Base-by-base conservation (phyloP, 176 grass and related monocot species). In the Calamus simplicifolius region DNA sequence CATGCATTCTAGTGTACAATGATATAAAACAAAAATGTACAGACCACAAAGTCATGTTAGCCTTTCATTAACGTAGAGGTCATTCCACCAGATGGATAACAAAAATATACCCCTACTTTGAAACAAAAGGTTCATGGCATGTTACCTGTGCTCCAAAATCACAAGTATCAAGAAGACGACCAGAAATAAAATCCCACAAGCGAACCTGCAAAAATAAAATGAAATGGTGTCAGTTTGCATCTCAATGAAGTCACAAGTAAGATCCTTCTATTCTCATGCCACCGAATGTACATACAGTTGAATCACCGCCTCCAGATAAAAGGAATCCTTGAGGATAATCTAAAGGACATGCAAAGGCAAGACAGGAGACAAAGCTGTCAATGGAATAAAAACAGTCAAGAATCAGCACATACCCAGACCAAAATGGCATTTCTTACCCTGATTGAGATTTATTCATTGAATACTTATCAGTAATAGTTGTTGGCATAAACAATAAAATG, bases 261-360 rank as follows among this genome's bases (percentile, higher is more conserved):
- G 56, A 10, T 17, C 25, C 23, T 25, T 73, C 69, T 27, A 56
- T 70, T 73, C 7, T 10, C 75, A 56, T 25, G 53, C 50, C 25
- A 55, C 19, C 58, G 19, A 56, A 56, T 43, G 15, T 77, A 81
- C 84, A 54, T 68, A 98, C 93, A 73, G 93, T 83, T 74, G 81
- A 98, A 82, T 98, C 93, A 74, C 93, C 87, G 50, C 93, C 77
- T 66, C 93, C 93, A 29, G 93, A 98, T 66, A 98, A 66, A 66
- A 98, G 70, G 62, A 88, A 85, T 49, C 73, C 75, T 4, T 75
- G 54, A 38, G n/a, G 60, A 57, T 76, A 61, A 48, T 79, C 84
- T 19, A 64, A 66, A 67, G 54, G 64, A 38, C 13, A 14, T 57
- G 70, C 80, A 74, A 98, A 98, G 62, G 81, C 63, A 60, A 92